Evolutionary conservation across 116 monocot genomes (phyloP), one percentile per base, ranked within the genome.

Genomic region (Posidonia oceanica): DNA sequence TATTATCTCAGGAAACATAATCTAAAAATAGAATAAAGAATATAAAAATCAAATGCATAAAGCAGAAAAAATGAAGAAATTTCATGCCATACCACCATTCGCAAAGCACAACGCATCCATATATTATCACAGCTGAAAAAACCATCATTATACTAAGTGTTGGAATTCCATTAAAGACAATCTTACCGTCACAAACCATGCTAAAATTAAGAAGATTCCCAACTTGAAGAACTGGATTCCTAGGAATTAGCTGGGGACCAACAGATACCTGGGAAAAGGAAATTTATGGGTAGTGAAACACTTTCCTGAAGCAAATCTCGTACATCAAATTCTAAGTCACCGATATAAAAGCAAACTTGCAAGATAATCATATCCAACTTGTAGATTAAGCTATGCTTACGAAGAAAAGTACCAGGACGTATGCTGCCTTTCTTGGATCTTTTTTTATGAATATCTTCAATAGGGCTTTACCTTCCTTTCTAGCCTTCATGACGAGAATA

Each of bases 201-300:
- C 74, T 80, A 69, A 97, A 89, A 73, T 91, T 97, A 39, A 86
- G 64, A 77, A 72, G 76, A 67, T 81, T 67, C 18, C 92, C 97
- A 59, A 79, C 80, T 74, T 78, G 80, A n/a, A 92, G 42, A 70
- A 85, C 76, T 59, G 87, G 83, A 83, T 97, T 88, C 52, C 64
- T 76, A 63, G 97, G 97, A 81, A 73, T 75, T 59, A 97, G 48
- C 59, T 83, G 83, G n/a, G 85, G 79, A 71, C 97, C 97, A 82
- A 89, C 89, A 52, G 87, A 83, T 59, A 97, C 83, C 97, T 97
- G 70, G 16, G 5, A 69, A 79, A 37, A 53, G 39, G 8, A 18
- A 59, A 52, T 20, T 5, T 12, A 1, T 48, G 48, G 48, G 48
- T 48, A 48, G 48, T 48, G 48, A 48, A 48, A 48, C 48, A 48